Conservation (phyloP, 768 basidiomycete genomes). For the Auricularia sp. region DNA sequence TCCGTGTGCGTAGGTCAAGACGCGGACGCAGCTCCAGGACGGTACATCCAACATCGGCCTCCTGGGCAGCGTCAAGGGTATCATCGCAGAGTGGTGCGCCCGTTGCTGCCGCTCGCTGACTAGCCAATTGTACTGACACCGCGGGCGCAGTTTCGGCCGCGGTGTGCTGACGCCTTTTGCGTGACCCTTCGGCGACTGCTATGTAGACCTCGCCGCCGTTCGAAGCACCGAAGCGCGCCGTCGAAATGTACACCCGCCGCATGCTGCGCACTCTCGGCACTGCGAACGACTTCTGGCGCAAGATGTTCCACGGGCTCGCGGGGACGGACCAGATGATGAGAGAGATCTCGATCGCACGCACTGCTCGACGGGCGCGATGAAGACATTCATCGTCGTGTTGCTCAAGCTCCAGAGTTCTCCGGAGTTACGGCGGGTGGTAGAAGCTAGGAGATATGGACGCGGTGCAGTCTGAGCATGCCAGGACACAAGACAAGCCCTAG, state of each 20-base stretch:
- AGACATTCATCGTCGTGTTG: constrained; percentile 88
- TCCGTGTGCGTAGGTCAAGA: constrained; percentile 64
- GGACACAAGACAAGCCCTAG: too few species aligned
- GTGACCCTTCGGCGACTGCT: neutral
- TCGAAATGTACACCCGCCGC: constrained; percentile 65
- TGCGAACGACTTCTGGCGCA: constrained; percentile 94
- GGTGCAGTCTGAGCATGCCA: too few species aligned
- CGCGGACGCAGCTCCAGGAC: constrained; percentile 93
- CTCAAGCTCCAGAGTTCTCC: constrained; percentile 54
- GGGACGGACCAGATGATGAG: constrained; percentile 85
- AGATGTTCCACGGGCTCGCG: constrained; percentile 48
- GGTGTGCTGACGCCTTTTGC: constrained; percentile 32
- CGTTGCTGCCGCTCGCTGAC: constrained; percentile 5
- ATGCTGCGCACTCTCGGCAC: constrained; percentile 35
- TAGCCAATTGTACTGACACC: constrained; percentile 2
- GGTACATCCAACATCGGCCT: constrained; percentile 69
- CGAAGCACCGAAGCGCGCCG: constrained; percentile 96
- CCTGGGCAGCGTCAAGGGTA: constrained; percentile 71
- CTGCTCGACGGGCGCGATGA: constrained; percentile 89
- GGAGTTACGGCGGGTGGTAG: too few species aligned
- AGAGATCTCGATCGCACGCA: constrained; percentile 83
- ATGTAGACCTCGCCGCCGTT: constrained; percentile 84
- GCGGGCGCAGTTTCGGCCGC: constrained; percentile 52
- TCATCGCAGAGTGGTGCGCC: constrained; percentile 81
- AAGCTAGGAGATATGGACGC: too few species aligned